Evolutionary conservation across 108 stramenopile genomes (phyloP).

Genomic region (Discostella stelligeroides): DNA sequence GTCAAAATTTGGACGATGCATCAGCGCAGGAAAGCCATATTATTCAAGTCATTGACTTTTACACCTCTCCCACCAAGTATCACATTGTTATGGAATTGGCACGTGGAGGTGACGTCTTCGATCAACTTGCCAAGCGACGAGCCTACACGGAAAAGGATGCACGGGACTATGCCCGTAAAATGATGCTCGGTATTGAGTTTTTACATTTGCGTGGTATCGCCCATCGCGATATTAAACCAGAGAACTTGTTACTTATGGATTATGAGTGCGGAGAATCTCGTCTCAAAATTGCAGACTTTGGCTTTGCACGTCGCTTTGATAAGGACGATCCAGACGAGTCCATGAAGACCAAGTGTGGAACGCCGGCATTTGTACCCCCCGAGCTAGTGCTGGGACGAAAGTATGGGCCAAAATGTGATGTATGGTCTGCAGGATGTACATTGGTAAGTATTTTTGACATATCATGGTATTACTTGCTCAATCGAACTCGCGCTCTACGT

Average conservation of each 20-base stretch:
- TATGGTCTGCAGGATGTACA: constrained; percentile 95
- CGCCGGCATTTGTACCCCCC: constrained; percentile 96
- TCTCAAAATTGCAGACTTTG: constrained; percentile 94
- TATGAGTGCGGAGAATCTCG: constrained; percentile 70
- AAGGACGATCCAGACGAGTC: not conserved
- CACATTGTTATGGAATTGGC: constrained; percentile 89
- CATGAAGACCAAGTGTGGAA: constrained; percentile 92
- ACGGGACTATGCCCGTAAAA: constrained; percentile 58
- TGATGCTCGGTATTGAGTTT: constrained; percentile 72
- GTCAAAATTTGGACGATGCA: constrained; percentile 22
- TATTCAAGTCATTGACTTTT: constrained; percentile 84
- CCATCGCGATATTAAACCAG: constrained; percentile 94
- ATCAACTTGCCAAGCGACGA: constrained; percentile 78
- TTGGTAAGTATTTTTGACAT: constrained; percentile 88
- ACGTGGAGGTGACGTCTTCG: constrained; percentile 96
- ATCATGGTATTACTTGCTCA: too few species aligned
- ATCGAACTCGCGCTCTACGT: too few species aligned
- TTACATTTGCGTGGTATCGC: constrained; percentile 80
- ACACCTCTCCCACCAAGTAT: constrained; percentile 60
- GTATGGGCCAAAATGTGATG: constrained; percentile 87
- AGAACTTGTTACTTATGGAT: constrained; percentile 85
- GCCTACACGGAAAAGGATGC: constrained; percentile 91
- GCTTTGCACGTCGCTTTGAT: constrained; percentile 82
- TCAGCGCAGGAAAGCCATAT: constrained; percentile 54
- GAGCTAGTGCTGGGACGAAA: constrained; percentile 81